Conservation (phyloP, 345 rosid species). For the Clausena lansium region DNA sequence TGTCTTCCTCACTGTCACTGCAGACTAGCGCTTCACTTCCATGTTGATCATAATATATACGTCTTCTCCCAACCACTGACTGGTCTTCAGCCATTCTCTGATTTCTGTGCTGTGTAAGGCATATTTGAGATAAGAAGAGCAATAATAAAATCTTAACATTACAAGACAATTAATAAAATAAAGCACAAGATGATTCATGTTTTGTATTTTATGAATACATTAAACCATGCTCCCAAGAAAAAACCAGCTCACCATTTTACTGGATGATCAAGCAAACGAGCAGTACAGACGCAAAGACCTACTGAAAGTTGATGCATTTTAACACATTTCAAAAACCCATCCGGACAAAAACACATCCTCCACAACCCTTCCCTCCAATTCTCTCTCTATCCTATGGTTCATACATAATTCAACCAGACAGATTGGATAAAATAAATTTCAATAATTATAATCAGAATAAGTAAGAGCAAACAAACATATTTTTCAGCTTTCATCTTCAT, state of each 20-base stretch:
- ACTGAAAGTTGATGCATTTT: neutral
- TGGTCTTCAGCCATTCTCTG: slow-evolving; percentile 99
- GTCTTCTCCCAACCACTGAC: slow-evolving; percentile 97
- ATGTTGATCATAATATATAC: slow-evolving; percentile 90
- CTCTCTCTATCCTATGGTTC: neutral
- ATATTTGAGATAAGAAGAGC: slow-evolving; percentile 40
- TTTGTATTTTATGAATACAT: neutral
- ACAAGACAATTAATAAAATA: neutral
- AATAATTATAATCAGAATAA: neutral
- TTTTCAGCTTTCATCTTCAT: neutral
- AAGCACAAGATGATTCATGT: neutral
- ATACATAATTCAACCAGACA: neutral
- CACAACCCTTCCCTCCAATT: neutral
- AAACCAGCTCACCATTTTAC: neutral
- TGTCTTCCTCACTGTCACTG: slow-evolving; percentile 94
- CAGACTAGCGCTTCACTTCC: slow-evolving; percentile 94
- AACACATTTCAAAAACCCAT: neutral
- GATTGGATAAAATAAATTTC: neutral
- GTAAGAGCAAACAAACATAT: neutral
- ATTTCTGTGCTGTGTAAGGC: slow-evolving; percentile 65
- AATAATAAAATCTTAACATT: slow-evolving; percentile 24
- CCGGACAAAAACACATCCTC: neutral
- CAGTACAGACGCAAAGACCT: neutral
- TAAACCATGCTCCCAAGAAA: neutral
- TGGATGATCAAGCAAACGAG: slow-evolving; percentile 7